Percentiles rank a stretch among this genome's conserved stretches.
These are phyloP conservation scores for Mycena floridula DNA, from an alignment of 768 basidiomycete genomes.

Conservation along the genomic window DNA sequence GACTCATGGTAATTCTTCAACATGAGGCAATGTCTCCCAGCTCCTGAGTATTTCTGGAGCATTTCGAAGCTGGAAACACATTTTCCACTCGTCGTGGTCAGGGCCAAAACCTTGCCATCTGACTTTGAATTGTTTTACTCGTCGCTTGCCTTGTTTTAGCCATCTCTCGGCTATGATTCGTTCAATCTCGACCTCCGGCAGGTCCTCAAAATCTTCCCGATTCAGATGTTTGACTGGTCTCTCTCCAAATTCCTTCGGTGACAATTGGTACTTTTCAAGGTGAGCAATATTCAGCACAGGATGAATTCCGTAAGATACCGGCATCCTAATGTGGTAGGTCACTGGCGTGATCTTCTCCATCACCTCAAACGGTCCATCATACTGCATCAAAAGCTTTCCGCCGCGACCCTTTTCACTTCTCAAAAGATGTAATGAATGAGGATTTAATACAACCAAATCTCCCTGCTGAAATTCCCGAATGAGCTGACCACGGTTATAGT, in stretches of 20 bases:
- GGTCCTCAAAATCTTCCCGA: conserved; percentile 7
- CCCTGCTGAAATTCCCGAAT: not conserved
- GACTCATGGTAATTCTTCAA: too few relatives aligned
- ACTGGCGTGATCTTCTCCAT: conserved; percentile 13
- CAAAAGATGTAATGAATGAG: not conserved
- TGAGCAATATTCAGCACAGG: conserved; percentile 2
- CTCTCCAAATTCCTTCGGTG: conserved; percentile 9
- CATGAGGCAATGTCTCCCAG: not conserved
- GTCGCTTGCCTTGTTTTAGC: not conserved
- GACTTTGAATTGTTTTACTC: conserved; percentile 7
- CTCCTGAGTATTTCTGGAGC: not conserved
- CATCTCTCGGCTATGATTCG: conserved; percentile 13
- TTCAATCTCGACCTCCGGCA: too few relatives aligned
- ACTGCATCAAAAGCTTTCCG: not conserved
- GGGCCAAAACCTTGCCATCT: conserved; percentile 17
- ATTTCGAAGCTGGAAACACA: conserved; percentile 9
- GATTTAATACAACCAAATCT: conserved; percentile 9
- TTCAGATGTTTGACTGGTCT: conserved; percentile 2
- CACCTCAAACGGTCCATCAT: conserved; percentile 1
- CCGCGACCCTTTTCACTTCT: not conserved
- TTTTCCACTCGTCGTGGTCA: conserved; percentile 12
- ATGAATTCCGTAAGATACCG: conserved; percentile 5
- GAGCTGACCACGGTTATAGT: not conserved
- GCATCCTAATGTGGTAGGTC: conserved; percentile 13
- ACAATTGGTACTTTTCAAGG: conserved; percentile 12